Percentiles rank a stretch among this genome's conserved stretches.
phyloP scores from a whole-genome alignment of 352 stramenopile species.

The Phytophthora ohioensis region DNA sequence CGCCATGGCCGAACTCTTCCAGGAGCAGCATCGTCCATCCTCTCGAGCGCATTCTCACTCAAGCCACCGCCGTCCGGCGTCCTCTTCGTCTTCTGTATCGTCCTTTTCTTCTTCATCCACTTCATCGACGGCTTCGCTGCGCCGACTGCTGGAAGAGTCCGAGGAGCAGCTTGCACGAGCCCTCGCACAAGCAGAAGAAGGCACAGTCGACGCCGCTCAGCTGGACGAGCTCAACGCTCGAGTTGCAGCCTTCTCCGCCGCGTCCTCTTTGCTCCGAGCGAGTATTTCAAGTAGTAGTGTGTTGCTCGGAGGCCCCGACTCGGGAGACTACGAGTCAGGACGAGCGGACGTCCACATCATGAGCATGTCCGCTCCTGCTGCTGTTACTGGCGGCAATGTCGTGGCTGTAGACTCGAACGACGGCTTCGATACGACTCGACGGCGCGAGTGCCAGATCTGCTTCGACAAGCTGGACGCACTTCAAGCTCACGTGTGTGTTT shows the following conservation, averaged over 20 bases:
- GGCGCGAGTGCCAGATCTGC: slow-evolving; percentile 77
- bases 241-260: slow-evolving; percentile 44
- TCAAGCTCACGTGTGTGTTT: slow-evolving; percentile 54
- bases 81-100: slow-evolving; percentile 16
- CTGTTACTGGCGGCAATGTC: slow-evolving; percentile 8
- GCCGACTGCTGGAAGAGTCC: slow-evolving; percentile 36
- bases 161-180: slow-evolving; percentile 37
- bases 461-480: slow-evolving; percentile 66
- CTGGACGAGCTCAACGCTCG: slow-evolving; percentile 54
- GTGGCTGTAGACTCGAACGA: slow-evolving; percentile 13
- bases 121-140: slow-evolving; percentile 40
- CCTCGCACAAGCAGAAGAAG: slow-evolving; percentile 34
- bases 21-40: slow-evolving; percentile 46
- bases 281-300: slow-evolving; percentile 59
- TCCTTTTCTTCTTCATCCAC: slow-evolving; percentile 32
- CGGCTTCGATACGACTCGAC: slow-evolving; percentile 36
- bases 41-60: slow-evolving; percentile 11
- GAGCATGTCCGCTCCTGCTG: slow-evolving; percentile 26
- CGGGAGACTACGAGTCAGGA: slow-evolving; percentile 24
- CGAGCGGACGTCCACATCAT: slow-evolving; percentile 21
- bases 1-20: slow-evolving; percentile 49
- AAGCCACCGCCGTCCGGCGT: slow-evolving; percentile 14
- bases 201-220: slow-evolving; percentile 31
- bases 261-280: slow-evolving; percentile 48
- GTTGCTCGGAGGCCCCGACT: slow-evolving; percentile 17